Percentiles rank a stretch among this genome's conserved stretches.
Conservation (phyloP, 352 stramenopile species). For the Globisporangium viniferum region DNA sequence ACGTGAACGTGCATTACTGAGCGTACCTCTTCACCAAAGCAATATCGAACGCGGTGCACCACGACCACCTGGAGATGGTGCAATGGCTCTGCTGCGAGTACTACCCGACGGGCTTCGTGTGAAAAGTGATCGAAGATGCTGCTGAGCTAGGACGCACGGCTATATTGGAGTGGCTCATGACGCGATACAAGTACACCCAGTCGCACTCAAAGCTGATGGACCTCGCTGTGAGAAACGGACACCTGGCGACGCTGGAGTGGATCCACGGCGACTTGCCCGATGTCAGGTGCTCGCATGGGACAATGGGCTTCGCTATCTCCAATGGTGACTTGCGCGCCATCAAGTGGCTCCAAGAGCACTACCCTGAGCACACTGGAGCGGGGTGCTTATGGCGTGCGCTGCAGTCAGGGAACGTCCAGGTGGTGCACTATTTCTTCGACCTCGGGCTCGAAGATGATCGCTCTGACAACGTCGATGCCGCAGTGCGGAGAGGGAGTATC, state of each 20-base stretch:
- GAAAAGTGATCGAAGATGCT: background rate
- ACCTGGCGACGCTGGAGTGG: background rate
- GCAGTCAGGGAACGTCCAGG: background rate
- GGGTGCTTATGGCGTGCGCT: background rate
- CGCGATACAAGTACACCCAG: background rate
- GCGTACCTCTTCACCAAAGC: background rate
- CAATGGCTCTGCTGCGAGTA: constrained; percentile 4
- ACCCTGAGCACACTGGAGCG: background rate
- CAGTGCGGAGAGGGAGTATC: too few species aligned
- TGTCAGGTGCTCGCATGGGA: too few species aligned
- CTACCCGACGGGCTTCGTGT: background rate
- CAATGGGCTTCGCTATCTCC: background rate
- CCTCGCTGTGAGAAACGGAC: background rate
- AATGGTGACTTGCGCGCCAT: background rate
- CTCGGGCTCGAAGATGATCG: background rate
- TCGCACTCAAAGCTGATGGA: background rate
- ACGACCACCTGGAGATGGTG: background rate
- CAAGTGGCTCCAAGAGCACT: background rate
- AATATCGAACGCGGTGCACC: background rate
- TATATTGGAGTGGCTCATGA: background rate
- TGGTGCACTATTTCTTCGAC: background rate
- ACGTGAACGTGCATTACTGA: background rate
- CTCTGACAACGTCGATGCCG: too few species aligned
- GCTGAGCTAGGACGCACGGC: background rate
- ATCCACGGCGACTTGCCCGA: background rate